Evolutionary conservation across 2,329 filamentous ascomycete species (phyloP), one percentile per base, ranked within the genome.

Genomic region (Aspergillus sp.): DNA sequence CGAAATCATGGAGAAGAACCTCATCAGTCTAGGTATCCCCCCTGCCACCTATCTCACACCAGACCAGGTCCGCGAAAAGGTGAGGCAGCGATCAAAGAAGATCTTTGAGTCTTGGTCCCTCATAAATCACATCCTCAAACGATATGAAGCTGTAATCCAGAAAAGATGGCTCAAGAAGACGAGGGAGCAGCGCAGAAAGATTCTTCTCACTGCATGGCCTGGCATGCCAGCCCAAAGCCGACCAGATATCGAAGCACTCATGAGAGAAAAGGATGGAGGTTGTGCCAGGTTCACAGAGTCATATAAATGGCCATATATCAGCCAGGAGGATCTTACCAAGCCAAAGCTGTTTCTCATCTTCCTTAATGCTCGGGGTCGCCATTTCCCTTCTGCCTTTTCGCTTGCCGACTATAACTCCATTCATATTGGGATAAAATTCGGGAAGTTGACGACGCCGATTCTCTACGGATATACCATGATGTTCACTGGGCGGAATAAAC

Each of bases 161-260:
- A 77, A 71, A 48, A 69, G 78, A 33, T 83, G 78, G 78, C 47
- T 52, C 3, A 81, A 81, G 52, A 80, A 79, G 59, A 71, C 65
- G 2, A 66, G 63, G 8, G 39, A 60, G 10, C 72, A 81, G 55
- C 64, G 72, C 11, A 61, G 66, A 7, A 63, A 69, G 3, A 61
- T 79, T 3, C 58, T 83, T 2, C 53, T 75, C 1, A 52, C 61
- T n/a, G 65, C 62, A 1, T 78, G 74, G 73, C 76, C 76, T 0
- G 59, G 62, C 13, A 80, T 83, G 68, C 52, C 76, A 0, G 37
- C 49, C 1, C 51, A 41, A 0, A 78, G 82, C 54, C 73, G 75
- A 0, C 77, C 78, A 0, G 78, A 82, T 45, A 75, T 78, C 32
- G 54, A 59, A 6, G 57, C 54, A 26, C 57, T 66, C 29, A 45